Base-by-base conservation (phyloP, 306 rosid species). In the Citrullus colocynthis region DNA sequence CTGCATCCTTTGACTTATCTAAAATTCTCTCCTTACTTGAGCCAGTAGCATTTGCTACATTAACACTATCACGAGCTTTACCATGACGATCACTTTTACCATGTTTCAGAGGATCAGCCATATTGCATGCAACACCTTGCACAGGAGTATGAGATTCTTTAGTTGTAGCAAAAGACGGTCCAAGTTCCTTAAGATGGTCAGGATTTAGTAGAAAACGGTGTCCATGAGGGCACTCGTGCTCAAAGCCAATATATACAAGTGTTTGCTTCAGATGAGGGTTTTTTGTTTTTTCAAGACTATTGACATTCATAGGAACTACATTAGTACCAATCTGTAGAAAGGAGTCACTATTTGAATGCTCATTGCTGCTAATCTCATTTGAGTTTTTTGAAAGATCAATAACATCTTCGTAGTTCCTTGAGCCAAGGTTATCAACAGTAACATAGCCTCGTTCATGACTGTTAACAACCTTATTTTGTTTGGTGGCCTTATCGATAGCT, bases 191-290 rank as follows among this genome's bases (percentile, higher is more conserved):
- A 56, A 94, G 93, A 87, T 89, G 94, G 74, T 88, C 91, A 4
- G 88, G 85, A 86, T 84, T 89, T 82, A 94, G 86, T 71, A 91
- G 80, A 85, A 94, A 91, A 81, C 98, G 96, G 69, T 94, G 98
- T 74, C 98, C 98, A 88, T 74, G 88, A 69, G 97, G 91, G 83
- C 98, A 94, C 78, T 94, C 98, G 81, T 91, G 95, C 90, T 94
- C 98, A 76, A 91, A 91, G 61, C 98, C 98, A 82, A 91, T 88
- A 89, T 91, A 86, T 34, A 81, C 86, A 37, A 80, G 65, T 57
- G 66, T 89, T 77, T 88, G 89, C 81, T 83, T 86, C 72, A 80
- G 69, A 72, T 82, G 82, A 79, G 86, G 74, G 78, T 84, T 85
- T 56, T 45, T 83, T 78, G 64, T 76, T 87, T 67, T 85, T 81